Conservation (phyloP, 2,329 filamentous ascomycete genomes). For the Trichoderma koningiopsis region DNA sequence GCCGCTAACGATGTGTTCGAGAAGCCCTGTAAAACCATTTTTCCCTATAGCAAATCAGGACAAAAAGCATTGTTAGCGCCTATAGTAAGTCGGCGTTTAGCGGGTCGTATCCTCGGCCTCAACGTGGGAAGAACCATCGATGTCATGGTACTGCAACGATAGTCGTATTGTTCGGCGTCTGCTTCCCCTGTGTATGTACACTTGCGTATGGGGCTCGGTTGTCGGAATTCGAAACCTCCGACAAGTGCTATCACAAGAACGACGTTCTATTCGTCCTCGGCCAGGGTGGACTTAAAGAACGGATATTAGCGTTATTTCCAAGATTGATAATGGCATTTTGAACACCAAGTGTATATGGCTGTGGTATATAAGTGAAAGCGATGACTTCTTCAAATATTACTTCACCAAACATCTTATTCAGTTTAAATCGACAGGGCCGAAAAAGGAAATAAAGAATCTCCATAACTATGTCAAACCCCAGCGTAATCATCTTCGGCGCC, state of each 20-base stretch:
- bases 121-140: neutral
- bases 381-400: neutral
- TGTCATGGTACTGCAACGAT: neutral
- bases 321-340: neutral
- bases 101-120: too few relatives aligned
- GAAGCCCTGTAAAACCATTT: neutral
- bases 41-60: too few relatives aligned
- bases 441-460: neutral
- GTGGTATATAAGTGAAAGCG: neutral
- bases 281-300: neutral
- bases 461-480: neutral
- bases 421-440: neutral
- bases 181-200: neutral
- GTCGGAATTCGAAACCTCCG: neutral
- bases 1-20: neutral
- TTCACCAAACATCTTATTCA: neutral
- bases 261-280: neutral
- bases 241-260: neutral
- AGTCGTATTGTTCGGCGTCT: neutral
- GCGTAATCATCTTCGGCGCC: neutral
- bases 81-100: too few relatives aligned
- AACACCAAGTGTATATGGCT: too few relatives aligned
- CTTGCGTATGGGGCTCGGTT: neutral
- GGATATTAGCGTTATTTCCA: neutral
- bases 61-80: too few relatives aligned